Evolutionary conservation across 805 yeast genomes (phyloP).

Genomic region (Candida stauntonica): DNA sequence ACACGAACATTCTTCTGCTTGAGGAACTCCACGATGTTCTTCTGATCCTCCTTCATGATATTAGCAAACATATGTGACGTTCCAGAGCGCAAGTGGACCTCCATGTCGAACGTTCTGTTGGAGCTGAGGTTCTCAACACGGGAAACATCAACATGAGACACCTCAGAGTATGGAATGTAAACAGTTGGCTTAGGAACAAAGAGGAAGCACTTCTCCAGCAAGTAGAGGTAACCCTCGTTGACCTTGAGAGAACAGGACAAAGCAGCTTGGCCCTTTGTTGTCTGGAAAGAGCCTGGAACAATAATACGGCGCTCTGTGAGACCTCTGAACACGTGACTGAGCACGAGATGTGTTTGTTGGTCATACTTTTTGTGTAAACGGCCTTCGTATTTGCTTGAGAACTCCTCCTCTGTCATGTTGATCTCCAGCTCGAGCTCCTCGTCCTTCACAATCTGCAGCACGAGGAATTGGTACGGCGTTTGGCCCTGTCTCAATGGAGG

Average conservation of each 20-base stretch:
- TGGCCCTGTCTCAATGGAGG: constrained; percentile 99
- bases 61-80: constrained; percentile 81
- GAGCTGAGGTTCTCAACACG: constrained; percentile 73
- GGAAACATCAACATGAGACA: constrained; percentile 72
- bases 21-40: constrained; percentile 68
- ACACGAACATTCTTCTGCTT: constrained; percentile 73
- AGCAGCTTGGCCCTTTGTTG: constrained; percentile 77
- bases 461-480: constrained; percentile 90
- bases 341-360: constrained; percentile 79
- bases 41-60: constrained; percentile 87
- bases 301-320: constrained; percentile 82
- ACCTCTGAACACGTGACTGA: constrained; percentile 86
- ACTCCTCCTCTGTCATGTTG: constrained; percentile 80
- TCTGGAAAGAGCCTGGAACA: constrained; percentile 76
- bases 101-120: constrained; percentile 90
- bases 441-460: constrained; percentile 82
- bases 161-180: constrained; percentile 81
- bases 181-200: constrained; percentile 94
- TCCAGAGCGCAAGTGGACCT: constrained; percentile 63
- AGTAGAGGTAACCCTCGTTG: constrained; percentile 88
- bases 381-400: constrained; percentile 67
- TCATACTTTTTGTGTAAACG: constrained; percentile 72
- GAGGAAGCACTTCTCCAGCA: constrained; percentile 86
- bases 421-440: constrained; percentile 90
- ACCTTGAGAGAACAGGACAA: constrained; percentile 92